phyloP scores from a whole-genome alignment of 495 filamentous ascomycete genomes.

The Halenospora varia region DNA sequence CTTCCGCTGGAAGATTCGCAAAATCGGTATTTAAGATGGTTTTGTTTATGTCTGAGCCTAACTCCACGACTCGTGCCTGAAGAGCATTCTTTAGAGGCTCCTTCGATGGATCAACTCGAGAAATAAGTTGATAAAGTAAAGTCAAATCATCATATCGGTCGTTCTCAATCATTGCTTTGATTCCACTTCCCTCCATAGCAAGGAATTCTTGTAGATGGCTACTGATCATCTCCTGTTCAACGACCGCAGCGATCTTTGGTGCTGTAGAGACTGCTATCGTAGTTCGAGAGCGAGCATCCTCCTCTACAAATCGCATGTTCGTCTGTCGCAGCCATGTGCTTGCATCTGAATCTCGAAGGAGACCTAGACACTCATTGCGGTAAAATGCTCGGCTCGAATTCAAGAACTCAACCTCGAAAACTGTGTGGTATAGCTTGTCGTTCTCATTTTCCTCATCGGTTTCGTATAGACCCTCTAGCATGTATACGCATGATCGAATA shows the following conservation, averaged over 20 bases:
- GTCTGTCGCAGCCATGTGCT: constrained; percentile 80
- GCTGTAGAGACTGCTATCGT: constrained; percentile 68
- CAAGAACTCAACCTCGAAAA: constrained; percentile 79
- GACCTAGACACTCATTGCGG: constrained; percentile 59
- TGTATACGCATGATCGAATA: constrained; percentile 77
- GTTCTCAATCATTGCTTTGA: constrained; percentile 88
- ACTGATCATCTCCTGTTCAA: constrained; percentile 76
- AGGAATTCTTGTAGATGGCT: constrained; percentile 78
- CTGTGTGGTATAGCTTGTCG: constrained; percentile 76
- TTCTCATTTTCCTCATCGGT: constrained; percentile 67
- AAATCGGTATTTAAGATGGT: constrained; percentile 36
- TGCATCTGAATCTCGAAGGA: constrained; percentile 76
- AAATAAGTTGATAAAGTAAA: constrained; percentile 72
- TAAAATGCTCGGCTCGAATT: constrained; percentile 71
- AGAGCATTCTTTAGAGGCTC: constrained; percentile 62
- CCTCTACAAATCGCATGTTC: constrained; percentile 68
- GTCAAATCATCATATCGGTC: constrained; percentile 71
- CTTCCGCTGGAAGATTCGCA: constrained; percentile 23
- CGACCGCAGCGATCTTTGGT: constrained; percentile 67
- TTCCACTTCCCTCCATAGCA: constrained; percentile 75
- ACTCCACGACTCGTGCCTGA: constrained; percentile 68
- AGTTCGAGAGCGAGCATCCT: constrained; percentile 73
- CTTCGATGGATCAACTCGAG: constrained; percentile 76
- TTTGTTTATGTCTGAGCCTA: constrained; percentile 79
- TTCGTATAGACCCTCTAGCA: constrained; percentile 90